Base-by-base conservation (phyloP, 2,329 filamentous ascomycete species). In the Didymosphaeria variabile region DNA sequence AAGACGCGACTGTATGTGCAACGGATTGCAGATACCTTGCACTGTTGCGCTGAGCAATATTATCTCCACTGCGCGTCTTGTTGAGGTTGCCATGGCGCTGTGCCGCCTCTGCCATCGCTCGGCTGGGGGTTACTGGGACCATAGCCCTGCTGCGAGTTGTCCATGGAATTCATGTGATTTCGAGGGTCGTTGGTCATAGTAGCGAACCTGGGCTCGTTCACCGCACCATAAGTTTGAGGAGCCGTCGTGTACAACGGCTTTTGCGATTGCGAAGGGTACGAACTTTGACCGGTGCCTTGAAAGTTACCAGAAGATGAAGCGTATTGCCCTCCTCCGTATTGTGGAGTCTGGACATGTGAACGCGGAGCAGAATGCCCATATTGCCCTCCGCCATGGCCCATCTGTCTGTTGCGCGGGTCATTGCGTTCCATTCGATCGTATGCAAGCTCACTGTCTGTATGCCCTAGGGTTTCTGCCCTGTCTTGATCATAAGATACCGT, bases 361-460 rank as follows among this genome's bases (percentile, higher is more conserved):
- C 44, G 23, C 8, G 44, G 19, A 23, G 23, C 44, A 46, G 7
- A 5, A 12, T 46, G 10, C 5, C 19, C 23, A 21, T 5, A 9
- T 17, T 44, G 15, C 12, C 8, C 19, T 9, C 19, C 19, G 13
- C 17, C 40, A 19, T 44, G 40, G n/a, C 19, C 40, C 2, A 10
- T 46, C 13, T 46, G 44, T 23, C 23, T 13, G 10, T 3, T 12
- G 44, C 19, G 23, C 5, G 9, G 19, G 19, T 52, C 49, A 21
- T 36, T 31, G 15, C 49, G 49, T 38, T 52, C 49, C 49, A 31
- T 21, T 36, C 49, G 29, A 17, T 34, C 29, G 13, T 36, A 52
- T 19, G 49, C 49, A 12, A 52, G 49, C 19, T 52, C 49, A 38
- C 31, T 52, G 34, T 52, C 49, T 3, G 49, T 52, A 17, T 19